These are phyloP conservation scores for Candida odintsovae DNA, from an alignment of 805 yeast genomes.

Conservation along the genomic window DNA sequence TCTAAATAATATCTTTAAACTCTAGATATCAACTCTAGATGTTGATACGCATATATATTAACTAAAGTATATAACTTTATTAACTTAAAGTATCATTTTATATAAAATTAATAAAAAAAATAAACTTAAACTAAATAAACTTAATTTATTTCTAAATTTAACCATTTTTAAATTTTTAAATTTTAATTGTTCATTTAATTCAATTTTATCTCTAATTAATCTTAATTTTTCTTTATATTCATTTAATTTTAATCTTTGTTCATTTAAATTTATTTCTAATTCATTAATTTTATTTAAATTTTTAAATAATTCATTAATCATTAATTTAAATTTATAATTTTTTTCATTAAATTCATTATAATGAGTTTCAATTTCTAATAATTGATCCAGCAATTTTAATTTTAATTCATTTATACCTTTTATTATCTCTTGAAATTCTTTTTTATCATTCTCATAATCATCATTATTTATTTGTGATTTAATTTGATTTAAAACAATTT, in stretches of 20 bases:
- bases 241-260: constrained; percentile 7
- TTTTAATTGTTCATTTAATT: constrained; percentile 7
- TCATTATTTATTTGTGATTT: not conserved
- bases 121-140: not conserved
- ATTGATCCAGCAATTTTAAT: not conserved
- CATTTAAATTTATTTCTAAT: constrained; percentile 6
- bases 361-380: not conserved
- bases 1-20: too few species aligned
- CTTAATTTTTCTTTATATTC: constrained; percentile 11
- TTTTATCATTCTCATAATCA: not conserved
- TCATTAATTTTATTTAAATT: constrained; percentile 7
- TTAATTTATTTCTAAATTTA: constrained; percentile 3
- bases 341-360: not conserved
- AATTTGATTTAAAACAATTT: not conserved
- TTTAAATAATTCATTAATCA: constrained; percentile 4
- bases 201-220: constrained; percentile 7
- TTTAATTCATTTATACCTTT: not conserved
- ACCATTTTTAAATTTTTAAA: constrained; percentile 2
- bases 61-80: too few species aligned
- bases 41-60: too few species aligned
- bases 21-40: too few species aligned
- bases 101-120: not conserved
- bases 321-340: not conserved
- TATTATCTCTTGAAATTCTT: not conserved
- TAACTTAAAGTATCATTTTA: not conserved